Percentiles rank a stretch among this genome's conserved stretches.
Conservation (phyloP, 2,329 filamentous ascomycete species). For the Diatrype stigma region DNA sequence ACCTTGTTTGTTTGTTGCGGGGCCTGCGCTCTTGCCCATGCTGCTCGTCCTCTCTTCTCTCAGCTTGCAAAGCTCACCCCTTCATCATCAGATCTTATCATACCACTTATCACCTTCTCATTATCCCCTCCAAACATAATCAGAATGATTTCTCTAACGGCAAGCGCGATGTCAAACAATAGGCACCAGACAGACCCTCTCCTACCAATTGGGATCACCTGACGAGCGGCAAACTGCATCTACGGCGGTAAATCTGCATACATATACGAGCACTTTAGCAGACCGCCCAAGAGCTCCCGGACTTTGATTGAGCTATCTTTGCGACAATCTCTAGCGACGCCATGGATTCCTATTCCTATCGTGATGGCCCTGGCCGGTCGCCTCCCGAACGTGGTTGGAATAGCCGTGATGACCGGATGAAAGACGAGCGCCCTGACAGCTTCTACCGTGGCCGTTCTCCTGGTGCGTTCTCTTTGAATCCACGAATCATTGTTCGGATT, state of each 20-base stretch:
- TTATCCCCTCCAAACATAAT: constrained; percentile 23
- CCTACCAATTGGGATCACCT: constrained; percentile 17
- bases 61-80: constrained; percentile 24
- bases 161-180: constrained; percentile 48
- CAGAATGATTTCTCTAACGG: constrained; percentile 53
- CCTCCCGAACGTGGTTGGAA: constrained; percentile 50
- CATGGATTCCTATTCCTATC: constrained; percentile 56
- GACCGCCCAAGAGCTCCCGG: background rate
- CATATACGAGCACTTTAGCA: constrained; percentile 12
- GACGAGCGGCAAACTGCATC: constrained; percentile 20
- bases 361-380: constrained; percentile 49
- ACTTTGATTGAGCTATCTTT: constrained; percentile 2
- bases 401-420: constrained; percentile 47
- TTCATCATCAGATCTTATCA: constrained; percentile 17
- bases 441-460: constrained; percentile 67
- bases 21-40: constrained; percentile 24
- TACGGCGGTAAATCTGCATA: constrained; percentile 18
- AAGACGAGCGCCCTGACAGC: constrained; percentile 53
- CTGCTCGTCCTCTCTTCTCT: constrained; percentile 20
- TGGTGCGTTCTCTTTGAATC: constrained; percentile 47
- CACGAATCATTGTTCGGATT: background rate
- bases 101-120: constrained; percentile 16
- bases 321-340: constrained; percentile 10
- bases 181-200: constrained; percentile 31
- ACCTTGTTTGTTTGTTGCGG: constrained; percentile 28